Conservation (phyloP, 495 filamentous ascomycete species). For the Geopyxis carbonaria region DNA sequence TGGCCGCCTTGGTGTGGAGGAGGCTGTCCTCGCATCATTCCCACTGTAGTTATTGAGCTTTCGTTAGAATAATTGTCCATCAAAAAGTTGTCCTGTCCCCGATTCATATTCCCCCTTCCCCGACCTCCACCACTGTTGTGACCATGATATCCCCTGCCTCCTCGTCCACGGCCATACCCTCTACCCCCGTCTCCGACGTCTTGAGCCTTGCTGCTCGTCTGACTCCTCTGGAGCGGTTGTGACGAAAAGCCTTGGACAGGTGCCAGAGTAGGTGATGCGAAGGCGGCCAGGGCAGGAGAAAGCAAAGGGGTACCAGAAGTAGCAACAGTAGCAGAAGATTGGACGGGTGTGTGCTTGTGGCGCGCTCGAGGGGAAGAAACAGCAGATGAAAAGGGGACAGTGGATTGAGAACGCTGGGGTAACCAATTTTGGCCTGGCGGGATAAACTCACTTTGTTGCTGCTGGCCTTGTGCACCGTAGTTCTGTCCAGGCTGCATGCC, state of each 20-base stretch:
- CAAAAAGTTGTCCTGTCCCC: slow-evolving; percentile 6
- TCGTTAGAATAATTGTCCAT: slow-evolving; percentile 24
- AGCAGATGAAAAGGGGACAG: slow-evolving; percentile 15
- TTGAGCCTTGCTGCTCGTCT: slow-evolving; percentile 14
- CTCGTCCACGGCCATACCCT: slow-evolving; percentile 5
- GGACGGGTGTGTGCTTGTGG: slow-evolving; percentile 12
- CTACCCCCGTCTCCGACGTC: slow-evolving; percentile 6
- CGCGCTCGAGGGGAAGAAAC: slow-evolving; percentile 15
- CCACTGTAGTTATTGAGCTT: slow-evolving; percentile 17
- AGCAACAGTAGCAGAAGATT: slow-evolving; percentile 13
- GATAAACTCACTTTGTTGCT: slow-evolving; percentile 26
- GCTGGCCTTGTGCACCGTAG: slow-evolving; percentile 21
- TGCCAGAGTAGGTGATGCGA: slow-evolving; percentile 15
- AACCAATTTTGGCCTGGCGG: slow-evolving; percentile 18
- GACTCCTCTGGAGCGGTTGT: slow-evolving; percentile 19
- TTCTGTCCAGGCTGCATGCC: slow-evolving; percentile 24
- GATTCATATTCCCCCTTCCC: slow-evolving; percentile 4
- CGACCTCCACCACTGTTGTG: slow-evolving; percentile 5
- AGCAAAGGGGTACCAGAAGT: slow-evolving; percentile 12
- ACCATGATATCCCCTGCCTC: slow-evolving; percentile 4
- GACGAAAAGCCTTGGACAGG: slow-evolving; percentile 13
- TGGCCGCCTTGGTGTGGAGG: slow-evolving; percentile 20
- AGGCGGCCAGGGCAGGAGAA: slow-evolving; percentile 16
- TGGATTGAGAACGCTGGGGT: slow-evolving; percentile 24
- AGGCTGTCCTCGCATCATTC: slow-evolving; percentile 24